Evolutionary conservation across 306 rosid genomes (phyloP).

Genomic region (Parietaria judaica): DNA sequence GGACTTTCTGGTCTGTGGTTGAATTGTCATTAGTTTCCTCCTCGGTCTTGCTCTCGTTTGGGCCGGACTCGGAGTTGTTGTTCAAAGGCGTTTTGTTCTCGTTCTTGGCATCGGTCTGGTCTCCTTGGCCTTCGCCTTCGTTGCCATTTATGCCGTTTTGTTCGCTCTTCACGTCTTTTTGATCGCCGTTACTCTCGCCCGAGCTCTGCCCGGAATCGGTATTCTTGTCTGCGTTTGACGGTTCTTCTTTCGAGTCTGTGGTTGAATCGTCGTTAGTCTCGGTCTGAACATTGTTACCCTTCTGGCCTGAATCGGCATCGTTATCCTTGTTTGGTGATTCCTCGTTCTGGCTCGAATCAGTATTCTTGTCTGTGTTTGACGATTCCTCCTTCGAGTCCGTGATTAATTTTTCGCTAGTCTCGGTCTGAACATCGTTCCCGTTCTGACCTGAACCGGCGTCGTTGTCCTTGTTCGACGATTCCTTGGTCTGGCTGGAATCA

Average conservation of each 20-base stretch:
- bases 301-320: conserved; percentile 30
- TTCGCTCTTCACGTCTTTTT: conserved; percentile 27
- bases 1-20: conserved; percentile 26
- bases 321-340: conserved; percentile 32
- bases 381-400: conserved; percentile 25
- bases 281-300: conserved; percentile 25
- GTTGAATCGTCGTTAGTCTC: conserved; percentile 23
- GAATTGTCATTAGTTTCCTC: conserved; percentile 25
- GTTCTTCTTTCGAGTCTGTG: conserved; percentile 24
- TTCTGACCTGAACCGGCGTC: conserved; percentile 31
- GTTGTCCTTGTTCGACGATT: conserved; percentile 28
- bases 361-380: conserved; percentile 26
- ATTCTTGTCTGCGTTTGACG: conserved; percentile 26
- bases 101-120: conserved; percentile 30
- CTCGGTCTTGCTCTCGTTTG: conserved; percentile 2
- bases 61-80: neutral
- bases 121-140: conserved; percentile 25
- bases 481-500: conserved; percentile 34
- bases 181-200: conserved; percentile 26
- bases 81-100: conserved; percentile 22
- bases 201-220: conserved; percentile 26
- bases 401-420: conserved; percentile 20
- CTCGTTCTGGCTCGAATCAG: conserved; percentile 25
- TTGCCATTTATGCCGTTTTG: conserved; percentile 28
- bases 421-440: conserved; percentile 25